Evolutionary conservation across 2,329 filamentous ascomycete genomes (phyloP), one percentile per base, ranked within the genome.

Genomic region (Blastomyces percursus): DNA sequence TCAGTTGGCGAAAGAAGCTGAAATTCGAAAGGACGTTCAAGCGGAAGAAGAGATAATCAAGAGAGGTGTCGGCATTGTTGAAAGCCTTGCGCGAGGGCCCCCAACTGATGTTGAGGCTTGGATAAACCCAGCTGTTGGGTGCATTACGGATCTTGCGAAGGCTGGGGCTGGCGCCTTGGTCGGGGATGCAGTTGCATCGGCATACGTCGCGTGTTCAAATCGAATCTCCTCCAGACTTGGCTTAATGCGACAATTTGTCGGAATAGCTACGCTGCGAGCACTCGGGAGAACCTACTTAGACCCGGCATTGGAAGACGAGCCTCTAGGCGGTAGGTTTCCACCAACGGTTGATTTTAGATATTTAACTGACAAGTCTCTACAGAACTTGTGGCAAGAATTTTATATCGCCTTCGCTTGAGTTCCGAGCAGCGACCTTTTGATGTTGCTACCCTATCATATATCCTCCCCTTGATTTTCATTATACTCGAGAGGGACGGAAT

Each of bases 401-500:
- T 99, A 5, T 97, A 97, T 74, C 87, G 93, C 57, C 79, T 99
- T 61, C 88, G 92, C 19, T 96, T 96, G 73, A 84, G 92, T 46
- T 88, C 90, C 60, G 94, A 97, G 73, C 93, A 97, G 73, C 85
- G 92, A n/a, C 91, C 93, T 0, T 91, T 99, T 68, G 94, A 99
- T 72, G 81, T 85, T 2, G 87, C 94, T 3, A 93, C 93, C 0
- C 79, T 97, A 30, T 91, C 89, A 63, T 99, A 97, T 72, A 85
- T 91, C 59, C 79, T 97, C 38, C 91, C 93, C 0, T 80, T 99
- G 19, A 76, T 96, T 3, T 86, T 96, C 68, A 77, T 90, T 24
- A 83, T 97, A 21, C 81, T 99, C 24, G 84, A 85, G 64, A 86
- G 87, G 65, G 91, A 91, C 50, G 92, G 92, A 1, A 85, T 96